Conservation (phyloP, 2,329 filamentous ascomycete genomes). For the Penicillium paneum region DNA sequence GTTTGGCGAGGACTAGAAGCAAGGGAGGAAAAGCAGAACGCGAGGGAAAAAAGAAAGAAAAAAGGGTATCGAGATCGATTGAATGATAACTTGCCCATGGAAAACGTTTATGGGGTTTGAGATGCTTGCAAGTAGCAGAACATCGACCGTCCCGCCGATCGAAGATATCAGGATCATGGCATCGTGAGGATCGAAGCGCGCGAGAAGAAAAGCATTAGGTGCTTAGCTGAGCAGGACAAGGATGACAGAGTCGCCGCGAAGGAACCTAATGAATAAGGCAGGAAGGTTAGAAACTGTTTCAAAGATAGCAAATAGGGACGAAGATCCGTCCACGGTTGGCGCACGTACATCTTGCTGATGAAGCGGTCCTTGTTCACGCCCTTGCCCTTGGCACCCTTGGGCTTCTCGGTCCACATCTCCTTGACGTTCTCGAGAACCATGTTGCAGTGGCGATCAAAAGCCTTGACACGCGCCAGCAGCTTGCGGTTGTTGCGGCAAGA, state of each 20-base stretch:
- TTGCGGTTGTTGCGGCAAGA: constrained; percentile 98
- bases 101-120: constrained; percentile 5
- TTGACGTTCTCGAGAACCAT: constrained; percentile 98
- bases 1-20: constrained; percentile 18
- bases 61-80: constrained; percentile 33
- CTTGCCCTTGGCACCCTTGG: constrained; percentile 80
- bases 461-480: constrained; percentile 93
- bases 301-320: neutral
- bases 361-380: constrained; percentile 98
- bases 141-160: constrained; percentile 12
- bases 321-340: constrained; percentile 23
- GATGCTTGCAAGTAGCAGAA: constrained; percentile 13
- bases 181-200: constrained; percentile 13
- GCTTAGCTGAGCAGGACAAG: constrained; percentile 74
- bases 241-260: constrained; percentile 84
- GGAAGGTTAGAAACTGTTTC: neutral
- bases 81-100: constrained; percentile 16
- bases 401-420: constrained; percentile 99
- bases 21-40: constrained; percentile 16
- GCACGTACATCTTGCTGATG: constrained; percentile 83
- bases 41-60: constrained; percentile 13
- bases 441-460: constrained; percentile 98
- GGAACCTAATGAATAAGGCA: constrained; percentile 57
- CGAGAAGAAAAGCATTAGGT: constrained; percentile 2
- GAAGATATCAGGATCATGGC: constrained; percentile 10